These are phyloP conservation scores for Gamsiella multidivaricata DNA, from an alignment of 192 early-diverging fungal genomes.

Conservation along the genomic window DNA sequence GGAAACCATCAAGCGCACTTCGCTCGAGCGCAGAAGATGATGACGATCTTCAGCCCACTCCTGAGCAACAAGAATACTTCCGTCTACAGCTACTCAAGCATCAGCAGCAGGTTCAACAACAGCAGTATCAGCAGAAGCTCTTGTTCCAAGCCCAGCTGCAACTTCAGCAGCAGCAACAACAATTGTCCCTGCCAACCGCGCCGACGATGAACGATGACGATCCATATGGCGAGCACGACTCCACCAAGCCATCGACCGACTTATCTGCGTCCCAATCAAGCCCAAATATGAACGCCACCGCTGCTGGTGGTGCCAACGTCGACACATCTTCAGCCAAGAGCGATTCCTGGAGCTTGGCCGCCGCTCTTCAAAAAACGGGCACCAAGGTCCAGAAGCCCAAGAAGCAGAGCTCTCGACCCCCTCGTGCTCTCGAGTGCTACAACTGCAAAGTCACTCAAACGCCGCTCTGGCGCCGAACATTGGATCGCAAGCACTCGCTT, in stretches of 20 bases:
- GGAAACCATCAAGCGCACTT: slow-evolving; percentile 11
- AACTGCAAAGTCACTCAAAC: slow-evolving; percentile 90
- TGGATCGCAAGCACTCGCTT: slow-evolving; percentile 81
- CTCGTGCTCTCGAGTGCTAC: slow-evolving; percentile 65
- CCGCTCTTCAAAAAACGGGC: slow-evolving; percentile 24
- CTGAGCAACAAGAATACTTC: slow-evolving; percentile 52
- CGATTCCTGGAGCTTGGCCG: slow-evolving; percentile 7
- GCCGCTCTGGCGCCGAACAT: slow-evolving; percentile 87
- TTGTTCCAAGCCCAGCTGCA: slow-evolving; percentile 31
- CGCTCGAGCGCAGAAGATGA: slow-evolving; percentile 20
- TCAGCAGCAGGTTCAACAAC: slow-evolving; percentile 43
- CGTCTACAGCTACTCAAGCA: slow-evolving; percentile 50
- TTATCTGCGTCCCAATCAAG: neutral
- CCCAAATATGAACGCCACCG: neutral
- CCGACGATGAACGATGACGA: slow-evolving; percentile 40
- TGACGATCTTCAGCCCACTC: slow-evolving; percentile 44
- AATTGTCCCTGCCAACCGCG: neutral
- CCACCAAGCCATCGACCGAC: slow-evolving; percentile 13
- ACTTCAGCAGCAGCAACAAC: slow-evolving; percentile 26
- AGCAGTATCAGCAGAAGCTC: slow-evolving; percentile 42
- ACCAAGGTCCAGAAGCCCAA: slow-evolving; percentile 41
- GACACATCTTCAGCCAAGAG: neutral
- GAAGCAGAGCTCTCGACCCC: slow-evolving; percentile 50
- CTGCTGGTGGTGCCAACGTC: neutral
- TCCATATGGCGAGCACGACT: slow-evolving; percentile 31